phyloP scores from a whole-genome alignment of 306 rosid genomes.

The Erythrophleum fordii region DNA sequence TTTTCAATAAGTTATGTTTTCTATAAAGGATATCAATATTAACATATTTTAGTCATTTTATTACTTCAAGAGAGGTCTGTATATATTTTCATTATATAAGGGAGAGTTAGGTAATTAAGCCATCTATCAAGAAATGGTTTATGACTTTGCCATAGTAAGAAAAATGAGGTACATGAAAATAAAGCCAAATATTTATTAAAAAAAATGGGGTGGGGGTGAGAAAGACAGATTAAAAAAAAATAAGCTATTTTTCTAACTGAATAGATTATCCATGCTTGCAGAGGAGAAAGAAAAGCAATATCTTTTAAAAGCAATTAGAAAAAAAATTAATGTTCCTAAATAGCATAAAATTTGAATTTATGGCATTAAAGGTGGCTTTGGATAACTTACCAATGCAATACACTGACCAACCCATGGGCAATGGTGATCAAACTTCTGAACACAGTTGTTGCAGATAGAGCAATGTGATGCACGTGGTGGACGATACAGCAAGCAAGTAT shows the following conservation, averaged over 20 bases:
- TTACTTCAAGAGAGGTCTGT: too few species aligned
- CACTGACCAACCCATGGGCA: slow-evolving; percentile 99
- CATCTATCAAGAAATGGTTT: too few species aligned
- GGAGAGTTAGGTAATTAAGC: too few species aligned
- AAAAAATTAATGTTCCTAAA: not conserved
- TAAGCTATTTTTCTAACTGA: not conserved
- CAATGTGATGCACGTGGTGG: slow-evolving; percentile 98
- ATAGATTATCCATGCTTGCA: too few species aligned
- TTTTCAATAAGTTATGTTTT: too few species aligned
- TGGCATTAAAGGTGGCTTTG: not conserved
- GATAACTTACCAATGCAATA: slow-evolving; percentile 76
- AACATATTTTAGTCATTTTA: too few species aligned
- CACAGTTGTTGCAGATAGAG: slow-evolving; percentile 93
- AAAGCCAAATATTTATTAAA: too few species aligned
- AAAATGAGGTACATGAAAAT: too few species aligned
- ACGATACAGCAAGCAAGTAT: slow-evolving; percentile 88
- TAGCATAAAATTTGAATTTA: not conserved
- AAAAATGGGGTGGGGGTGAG: not conserved
- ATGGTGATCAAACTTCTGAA: slow-evolving; percentile 94
- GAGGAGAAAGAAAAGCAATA: not conserved
- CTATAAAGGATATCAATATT: too few species aligned
- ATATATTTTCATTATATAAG: too few species aligned
- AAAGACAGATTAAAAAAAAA: slow-evolving; percentile 58
- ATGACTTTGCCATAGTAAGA: too few species aligned
- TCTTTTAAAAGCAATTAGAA: not conserved